These are phyloP conservation scores for Pythium aristosporum DNA, from an alignment of 352 stramenopile genomes.

Conservation along the genomic window DNA sequence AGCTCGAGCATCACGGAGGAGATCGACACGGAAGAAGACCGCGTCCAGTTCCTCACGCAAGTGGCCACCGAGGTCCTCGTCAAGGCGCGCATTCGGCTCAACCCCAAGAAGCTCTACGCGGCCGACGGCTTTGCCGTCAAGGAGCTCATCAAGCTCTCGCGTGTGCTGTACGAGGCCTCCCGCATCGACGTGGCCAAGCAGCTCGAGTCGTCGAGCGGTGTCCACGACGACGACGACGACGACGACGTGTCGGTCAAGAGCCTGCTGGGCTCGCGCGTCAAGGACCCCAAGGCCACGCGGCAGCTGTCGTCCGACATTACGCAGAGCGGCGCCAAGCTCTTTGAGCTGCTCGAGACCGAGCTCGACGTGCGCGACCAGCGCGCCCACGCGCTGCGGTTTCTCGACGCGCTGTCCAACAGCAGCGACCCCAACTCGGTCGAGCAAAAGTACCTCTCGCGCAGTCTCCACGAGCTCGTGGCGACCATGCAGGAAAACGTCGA, in stretches of 20 bases:
- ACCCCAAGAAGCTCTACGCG: constrained; percentile 95
- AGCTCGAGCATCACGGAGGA: constrained; percentile 87
- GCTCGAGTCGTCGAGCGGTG: constrained; percentile 36
- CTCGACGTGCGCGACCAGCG: constrained; percentile 83
- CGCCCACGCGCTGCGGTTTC: constrained; percentile 88
- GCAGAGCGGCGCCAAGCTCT: constrained; percentile 89
- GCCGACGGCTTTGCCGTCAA: constrained; percentile 93
- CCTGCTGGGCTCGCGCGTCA: constrained; percentile 72
- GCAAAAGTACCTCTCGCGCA: constrained; percentile 88
- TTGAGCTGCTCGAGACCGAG: constrained; percentile 91
- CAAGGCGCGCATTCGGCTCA: constrained; percentile 92
- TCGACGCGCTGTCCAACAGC: constrained; percentile 89
- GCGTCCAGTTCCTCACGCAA: constrained; percentile 93
- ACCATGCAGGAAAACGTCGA: constrained; percentile 86
- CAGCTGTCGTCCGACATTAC: constrained; percentile 93
- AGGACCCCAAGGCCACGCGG: constrained; percentile 89
- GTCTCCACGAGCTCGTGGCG: constrained; percentile 69
- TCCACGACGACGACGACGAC: constrained; percentile 51
- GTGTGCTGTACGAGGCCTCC: constrained; percentile 90
- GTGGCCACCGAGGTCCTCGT: constrained; percentile 76
- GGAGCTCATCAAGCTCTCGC: constrained; percentile 95
- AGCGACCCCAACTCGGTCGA: constrained; percentile 74
- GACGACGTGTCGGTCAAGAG: constrained; percentile 75
- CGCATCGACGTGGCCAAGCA: constrained; percentile 58
- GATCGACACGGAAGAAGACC: constrained; percentile 95